These are phyloP conservation scores for Metschnikowia cubensis DNA, from an alignment of 805 yeast genomes.

Conservation along the genomic window DNA sequence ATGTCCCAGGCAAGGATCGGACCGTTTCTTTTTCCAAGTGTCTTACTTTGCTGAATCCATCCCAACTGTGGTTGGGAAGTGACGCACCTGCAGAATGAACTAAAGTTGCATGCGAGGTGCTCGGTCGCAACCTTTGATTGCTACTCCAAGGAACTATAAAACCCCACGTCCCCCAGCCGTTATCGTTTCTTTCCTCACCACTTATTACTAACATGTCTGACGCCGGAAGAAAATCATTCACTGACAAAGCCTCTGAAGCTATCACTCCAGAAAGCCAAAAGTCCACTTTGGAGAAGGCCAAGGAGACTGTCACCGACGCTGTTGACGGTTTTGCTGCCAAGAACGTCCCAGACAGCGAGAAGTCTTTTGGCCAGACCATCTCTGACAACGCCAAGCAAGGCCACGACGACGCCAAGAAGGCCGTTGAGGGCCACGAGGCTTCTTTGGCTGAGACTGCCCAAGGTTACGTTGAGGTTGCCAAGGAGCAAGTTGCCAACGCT, in stretches of 20 bases:
- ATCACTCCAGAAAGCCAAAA: conserved; percentile 71
- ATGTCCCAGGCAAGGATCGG: background rate
- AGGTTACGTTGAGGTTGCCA: conserved; percentile 51
- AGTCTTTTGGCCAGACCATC: conserved; percentile 65
- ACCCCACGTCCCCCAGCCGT: background rate
- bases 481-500: conserved; percentile 50
- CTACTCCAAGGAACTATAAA: conserved; percentile 8
- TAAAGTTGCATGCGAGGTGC: background rate
- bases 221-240: conserved; percentile 70
- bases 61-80: background rate
- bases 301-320: conserved; percentile 65
- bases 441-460: conserved; percentile 41
- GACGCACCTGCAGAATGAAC: conserved; percentile 5
- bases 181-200: background rate
- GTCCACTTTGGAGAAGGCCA: conserved; percentile 57
- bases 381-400: conserved; percentile 59
- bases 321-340: conserved; percentile 60
- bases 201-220: conserved; percentile 29
- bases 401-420: conserved; percentile 46
- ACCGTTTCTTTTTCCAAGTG: background rate
- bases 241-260: conserved; percentile 64
- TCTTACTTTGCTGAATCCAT: background rate
- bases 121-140: conserved; percentile 3
- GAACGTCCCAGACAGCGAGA: conserved; percentile 60
- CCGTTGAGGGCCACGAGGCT: conserved; percentile 21